These are phyloP conservation scores for Byssothecium circinans DNA, from an alignment of 2,329 filamentous ascomycete species.

Conservation along the genomic window DNA sequence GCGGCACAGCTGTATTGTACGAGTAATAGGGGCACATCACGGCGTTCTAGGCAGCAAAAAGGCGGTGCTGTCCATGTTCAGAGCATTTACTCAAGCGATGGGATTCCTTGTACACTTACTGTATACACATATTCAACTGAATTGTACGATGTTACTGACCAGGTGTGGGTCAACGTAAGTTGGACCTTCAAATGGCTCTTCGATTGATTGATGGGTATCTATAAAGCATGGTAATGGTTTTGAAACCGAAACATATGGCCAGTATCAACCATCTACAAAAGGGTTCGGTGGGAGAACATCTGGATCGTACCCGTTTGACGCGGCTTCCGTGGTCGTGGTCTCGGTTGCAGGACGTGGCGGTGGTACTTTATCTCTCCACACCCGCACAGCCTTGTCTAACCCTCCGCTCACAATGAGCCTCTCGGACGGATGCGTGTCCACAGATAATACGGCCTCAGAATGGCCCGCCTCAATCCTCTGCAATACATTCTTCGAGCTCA, in stretches of 20 bases:
- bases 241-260: background rate
- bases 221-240: background rate
- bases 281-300: conserved; percentile 24
- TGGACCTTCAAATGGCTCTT: background rate
- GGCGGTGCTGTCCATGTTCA: background rate
- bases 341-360: conserved; percentile 4
- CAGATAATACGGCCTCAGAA: conserved; percentile 60
- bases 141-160: background rate
- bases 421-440: conserved; percentile 60
- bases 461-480: conserved; percentile 62
- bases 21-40: background rate
- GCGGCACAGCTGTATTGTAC: conserved; percentile 3
- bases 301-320: conserved; percentile 20
- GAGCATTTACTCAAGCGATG: background rate
- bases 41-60: background rate
- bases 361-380: conserved; percentile 51
- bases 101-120: conserved; percentile 11
- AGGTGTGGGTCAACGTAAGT: background rate
- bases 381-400: conserved; percentile 61
- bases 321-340: background rate
- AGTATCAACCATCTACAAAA: conserved; percentile 10
- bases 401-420: conserved; percentile 64
- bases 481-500: conserved; percentile 78
- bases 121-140: conserved; percentile 1
- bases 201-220: conserved; percentile 3